These are phyloP conservation scores for Chlorophyllum brunneum DNA, from an alignment of 768 basidiomycete genomes.

Conservation along the genomic window DNA sequence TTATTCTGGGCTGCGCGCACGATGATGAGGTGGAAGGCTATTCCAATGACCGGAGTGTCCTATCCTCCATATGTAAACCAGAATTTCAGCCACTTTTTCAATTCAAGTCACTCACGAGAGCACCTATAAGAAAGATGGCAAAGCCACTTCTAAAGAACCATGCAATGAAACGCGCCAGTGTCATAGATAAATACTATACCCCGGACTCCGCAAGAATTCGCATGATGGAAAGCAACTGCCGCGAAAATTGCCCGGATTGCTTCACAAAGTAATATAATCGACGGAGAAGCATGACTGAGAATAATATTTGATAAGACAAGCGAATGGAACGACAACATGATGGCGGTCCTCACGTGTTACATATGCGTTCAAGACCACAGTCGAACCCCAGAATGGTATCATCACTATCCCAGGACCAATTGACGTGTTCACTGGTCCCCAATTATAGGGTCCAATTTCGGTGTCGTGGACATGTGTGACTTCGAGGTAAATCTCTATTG, in stretches of 20 bases:
- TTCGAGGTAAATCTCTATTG: not conserved
- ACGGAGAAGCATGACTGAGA: too few relatives aligned
- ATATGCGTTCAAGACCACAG: not conserved
- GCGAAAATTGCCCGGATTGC: not conserved
- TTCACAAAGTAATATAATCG: not conserved
- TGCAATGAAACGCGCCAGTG: conserved; percentile 1
- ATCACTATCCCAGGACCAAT: not conserved
- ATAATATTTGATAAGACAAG: too few relatives aligned
- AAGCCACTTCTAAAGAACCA: not conserved
- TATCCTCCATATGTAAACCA: not conserved
- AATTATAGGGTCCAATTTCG: not conserved
- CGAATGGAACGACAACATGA: too few relatives aligned
- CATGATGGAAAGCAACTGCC: not conserved
- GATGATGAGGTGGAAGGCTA: conserved; percentile 3
- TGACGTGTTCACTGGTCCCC: not conserved
- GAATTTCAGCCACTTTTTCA: not conserved
- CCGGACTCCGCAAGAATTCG: conserved; percentile 8
- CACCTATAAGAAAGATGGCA: not conserved
- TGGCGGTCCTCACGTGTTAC: not conserved
- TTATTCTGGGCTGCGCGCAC: not conserved
- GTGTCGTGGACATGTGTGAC: not conserved
- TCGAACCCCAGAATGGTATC: not conserved
- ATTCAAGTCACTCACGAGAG: not conserved
- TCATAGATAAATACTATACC: not conserved
- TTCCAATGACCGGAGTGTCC: not conserved